phyloP scores from a whole-genome alignment of 1,284 basidiomycete species.

The Coniophora puteana region DNA sequence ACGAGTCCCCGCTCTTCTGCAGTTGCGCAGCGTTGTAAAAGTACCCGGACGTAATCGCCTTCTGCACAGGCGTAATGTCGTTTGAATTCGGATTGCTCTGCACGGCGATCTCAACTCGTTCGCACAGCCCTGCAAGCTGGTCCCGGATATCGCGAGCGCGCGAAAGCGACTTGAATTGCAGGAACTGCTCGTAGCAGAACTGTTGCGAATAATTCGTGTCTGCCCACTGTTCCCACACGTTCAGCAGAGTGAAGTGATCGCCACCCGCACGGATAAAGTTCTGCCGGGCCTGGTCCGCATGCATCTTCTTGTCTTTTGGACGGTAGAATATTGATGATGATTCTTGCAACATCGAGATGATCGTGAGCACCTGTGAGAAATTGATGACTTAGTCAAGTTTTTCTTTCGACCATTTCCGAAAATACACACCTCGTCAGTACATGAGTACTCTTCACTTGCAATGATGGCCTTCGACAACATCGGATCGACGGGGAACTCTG shows the following conservation, averaged over 20 bases:
- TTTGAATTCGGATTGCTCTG: constrained; percentile 85
- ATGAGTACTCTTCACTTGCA: constrained; percentile 90
- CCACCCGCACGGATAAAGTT: constrained; percentile 96
- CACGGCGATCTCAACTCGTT: constrained; percentile 93
- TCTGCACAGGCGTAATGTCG: constrained; percentile 91
- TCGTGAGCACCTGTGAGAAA: constrained; percentile 74
- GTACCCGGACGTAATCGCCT: constrained; percentile 92
- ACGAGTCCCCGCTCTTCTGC: constrained; percentile 90
- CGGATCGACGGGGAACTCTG: constrained; percentile 98
- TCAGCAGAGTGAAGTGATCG: constrained; percentile 95
- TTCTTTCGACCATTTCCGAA: background rate
- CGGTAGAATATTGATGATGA: constrained; percentile 94
- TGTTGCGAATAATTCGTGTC: constrained; percentile 95
- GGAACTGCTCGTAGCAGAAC: constrained; percentile 94
- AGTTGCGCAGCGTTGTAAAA: constrained; percentile 93
- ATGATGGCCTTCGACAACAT: constrained; percentile 98
- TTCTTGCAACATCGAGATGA: constrained; percentile 97
- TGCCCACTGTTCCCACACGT: constrained; percentile 99
- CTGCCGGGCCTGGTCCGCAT: constrained; percentile 94
- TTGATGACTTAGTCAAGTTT: background rate
- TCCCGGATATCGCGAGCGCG: constrained; percentile 96
- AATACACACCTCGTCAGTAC: constrained; percentile 85
- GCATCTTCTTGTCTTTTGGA: constrained; percentile 95
- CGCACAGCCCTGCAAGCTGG: constrained; percentile 92
- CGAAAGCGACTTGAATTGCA: constrained; percentile 95